phyloP scores from a whole-genome alignment of 1,284 basidiomycete species.

The Puccinia brachypodii region DNA sequence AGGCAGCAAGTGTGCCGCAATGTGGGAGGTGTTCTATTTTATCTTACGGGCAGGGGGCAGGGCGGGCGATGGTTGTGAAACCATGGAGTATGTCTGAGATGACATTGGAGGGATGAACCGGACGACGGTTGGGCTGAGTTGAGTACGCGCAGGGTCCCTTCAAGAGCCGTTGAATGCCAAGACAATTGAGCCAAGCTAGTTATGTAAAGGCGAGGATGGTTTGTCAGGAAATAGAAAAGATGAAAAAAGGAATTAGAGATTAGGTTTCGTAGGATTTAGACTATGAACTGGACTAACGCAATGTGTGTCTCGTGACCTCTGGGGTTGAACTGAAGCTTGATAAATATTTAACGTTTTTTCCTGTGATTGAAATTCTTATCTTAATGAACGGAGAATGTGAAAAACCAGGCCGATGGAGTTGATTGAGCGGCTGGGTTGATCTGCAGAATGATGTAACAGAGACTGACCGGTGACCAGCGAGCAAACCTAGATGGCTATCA shows the following conservation, averaged over 20 bases:
- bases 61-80: constrained; percentile 30
- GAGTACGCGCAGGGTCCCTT: background rate
- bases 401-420: background rate
- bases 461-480: background rate
- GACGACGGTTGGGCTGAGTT: constrained; percentile 1
- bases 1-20: background rate
- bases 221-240: background rate
- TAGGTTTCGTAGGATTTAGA: background rate
- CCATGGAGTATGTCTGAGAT: constrained; percentile 36
- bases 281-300: background rate
- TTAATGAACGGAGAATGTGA: constrained; percentile 10
- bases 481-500: background rate
- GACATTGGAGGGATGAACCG: constrained; percentile 12
- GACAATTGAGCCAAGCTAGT: background rate
- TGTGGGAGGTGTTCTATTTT: background rate
- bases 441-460: background rate
- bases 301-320: constrained; percentile 22
- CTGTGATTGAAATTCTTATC: background rate
- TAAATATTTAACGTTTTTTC: background rate
- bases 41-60: constrained; percentile 35
- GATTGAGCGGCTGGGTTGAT: background rate
- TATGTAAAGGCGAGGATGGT: background rate
- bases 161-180: constrained; percentile 14
- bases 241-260: background rate
- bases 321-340: constrained; percentile 4